phyloP scores from a whole-genome alignment of 805 yeast genomes.

The Candida michaelii region DNA sequence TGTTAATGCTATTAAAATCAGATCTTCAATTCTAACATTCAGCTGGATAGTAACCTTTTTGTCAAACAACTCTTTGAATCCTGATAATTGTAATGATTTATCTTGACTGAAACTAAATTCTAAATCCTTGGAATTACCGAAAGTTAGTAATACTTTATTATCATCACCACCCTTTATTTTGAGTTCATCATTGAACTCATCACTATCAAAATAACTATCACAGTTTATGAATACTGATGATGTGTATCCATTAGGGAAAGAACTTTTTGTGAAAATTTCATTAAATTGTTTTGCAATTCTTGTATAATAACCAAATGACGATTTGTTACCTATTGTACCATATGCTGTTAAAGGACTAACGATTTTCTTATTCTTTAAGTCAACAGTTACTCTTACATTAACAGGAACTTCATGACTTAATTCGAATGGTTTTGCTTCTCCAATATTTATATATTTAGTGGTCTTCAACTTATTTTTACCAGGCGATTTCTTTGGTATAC shows the following conservation, averaged over 20 bases:
- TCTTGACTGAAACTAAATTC: constrained; percentile 54
- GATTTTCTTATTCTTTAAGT: constrained; percentile 55
- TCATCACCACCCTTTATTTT: constrained; percentile 3
- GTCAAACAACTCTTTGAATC: constrained; percentile 68
- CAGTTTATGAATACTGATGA: constrained; percentile 64
- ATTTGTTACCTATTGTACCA: constrained; percentile 57
- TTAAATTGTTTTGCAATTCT: constrained; percentile 63
- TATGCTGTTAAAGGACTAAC: constrained; percentile 75
- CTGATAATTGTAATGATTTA: constrained; percentile 48
- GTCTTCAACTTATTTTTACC: constrained; percentile 48
- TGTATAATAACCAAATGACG: constrained; percentile 72
- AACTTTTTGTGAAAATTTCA: constrained; percentile 67
- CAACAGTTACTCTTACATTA: constrained; percentile 80
- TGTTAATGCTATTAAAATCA: constrained; percentile 58
- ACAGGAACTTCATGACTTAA: constrained; percentile 66
- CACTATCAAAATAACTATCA: constrained; percentile 55
- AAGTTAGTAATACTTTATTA: constrained; percentile 50
- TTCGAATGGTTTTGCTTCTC: constrained; percentile 58
- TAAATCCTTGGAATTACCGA: constrained; percentile 64
- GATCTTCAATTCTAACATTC: constrained; percentile 70
- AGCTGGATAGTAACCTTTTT: constrained; percentile 53
- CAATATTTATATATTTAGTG: constrained; percentile 79
- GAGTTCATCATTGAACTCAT: not conserved
- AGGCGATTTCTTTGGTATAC: constrained; percentile 44
- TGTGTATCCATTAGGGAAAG: constrained; percentile 64